Evolutionary conservation across 306 rosid genomes (phyloP), one percentile per base, ranked within the genome.

Genomic region (Fragaria ananassa): DNA sequence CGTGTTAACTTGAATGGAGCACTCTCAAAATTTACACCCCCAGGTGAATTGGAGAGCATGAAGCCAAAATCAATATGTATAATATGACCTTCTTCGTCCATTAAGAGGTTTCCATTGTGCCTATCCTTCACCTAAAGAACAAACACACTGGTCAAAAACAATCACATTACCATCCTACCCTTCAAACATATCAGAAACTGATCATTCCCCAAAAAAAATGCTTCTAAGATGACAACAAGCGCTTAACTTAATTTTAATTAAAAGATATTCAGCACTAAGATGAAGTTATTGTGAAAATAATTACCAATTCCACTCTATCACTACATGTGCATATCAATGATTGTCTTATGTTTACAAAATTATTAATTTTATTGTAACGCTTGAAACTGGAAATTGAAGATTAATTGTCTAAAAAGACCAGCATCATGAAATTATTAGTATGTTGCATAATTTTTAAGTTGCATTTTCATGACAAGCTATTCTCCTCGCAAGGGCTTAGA

Each of bases 31-130:
- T 96, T 96, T 71, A 96, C 99, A 68, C 99, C 99, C 29, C 99
- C 99, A 49, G 99, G 99, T 58, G 99, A 96, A 80, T 96, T 96
- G 50, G 98, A 96, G 74, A 96, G 99, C 98, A 96, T 92, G 83
- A 96, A 96, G 74, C 99, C 99, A 84, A 96, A 96, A 82, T 96
- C 99, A 76, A 96, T 96, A 85, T 96, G 99, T 81, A 96, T 91
- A 78, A 96, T 88, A 85, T 93, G 99, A 78, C 99, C 99, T 79
- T 92, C 99, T 87, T 92, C 99, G 70, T 96, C 99, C 89, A 92
- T 74, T 76, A 96, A 85, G 72, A 96, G 96, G 81, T 96, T 96
- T 80, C 98, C 99, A 77, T 96, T 96, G 87, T 96, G 99, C 76
- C 97, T 89, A 74, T 96, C 99, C 82, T 96, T 96, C 74, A 96